Conservation (phyloP, 2,329 filamentous ascomycete species). For the Tolypocladium inflatum region DNA sequence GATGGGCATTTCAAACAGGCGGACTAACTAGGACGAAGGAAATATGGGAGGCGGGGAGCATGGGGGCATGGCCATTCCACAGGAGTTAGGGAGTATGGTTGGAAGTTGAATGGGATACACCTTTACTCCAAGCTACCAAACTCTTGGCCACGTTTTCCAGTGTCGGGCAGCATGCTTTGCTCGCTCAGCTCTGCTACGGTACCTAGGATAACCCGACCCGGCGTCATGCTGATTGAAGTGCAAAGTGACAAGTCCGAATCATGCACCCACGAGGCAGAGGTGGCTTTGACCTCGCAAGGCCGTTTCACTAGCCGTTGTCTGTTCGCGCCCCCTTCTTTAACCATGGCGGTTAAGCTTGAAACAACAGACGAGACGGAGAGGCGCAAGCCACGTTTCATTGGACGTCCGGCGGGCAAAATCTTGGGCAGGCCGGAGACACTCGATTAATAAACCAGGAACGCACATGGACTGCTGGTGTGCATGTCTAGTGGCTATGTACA, state of each 20-base stretch:
- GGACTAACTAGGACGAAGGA: background rate
- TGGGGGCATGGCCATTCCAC: background rate
- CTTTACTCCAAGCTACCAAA: background rate
- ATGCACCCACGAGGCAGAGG: background rate
- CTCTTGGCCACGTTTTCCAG: background rate
- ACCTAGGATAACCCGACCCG: background rate
- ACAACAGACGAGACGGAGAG: background rate
- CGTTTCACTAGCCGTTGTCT: background rate
- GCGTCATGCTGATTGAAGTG: background rate
- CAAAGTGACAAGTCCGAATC: background rate
- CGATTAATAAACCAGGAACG: background rate
- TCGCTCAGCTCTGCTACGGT: background rate
- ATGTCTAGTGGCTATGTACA: background rate
- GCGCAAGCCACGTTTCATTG: background rate
- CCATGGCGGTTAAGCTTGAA: background rate
- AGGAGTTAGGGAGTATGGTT: background rate
- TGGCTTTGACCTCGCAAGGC: background rate
- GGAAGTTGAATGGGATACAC: background rate
- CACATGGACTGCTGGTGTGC: background rate
- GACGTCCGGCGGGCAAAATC: background rate
- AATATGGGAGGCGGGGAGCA: background rate
- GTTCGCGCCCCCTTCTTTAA: background rate
- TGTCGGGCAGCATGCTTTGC: background rate
- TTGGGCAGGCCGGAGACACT: background rate
- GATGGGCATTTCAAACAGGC: background rate